Percentiles rank a stretch among this genome's conserved stretches.
phyloP scores from a whole-genome alignment of 2,329 filamentous ascomycete species.

The Tympanopsis confertula region DNA sequence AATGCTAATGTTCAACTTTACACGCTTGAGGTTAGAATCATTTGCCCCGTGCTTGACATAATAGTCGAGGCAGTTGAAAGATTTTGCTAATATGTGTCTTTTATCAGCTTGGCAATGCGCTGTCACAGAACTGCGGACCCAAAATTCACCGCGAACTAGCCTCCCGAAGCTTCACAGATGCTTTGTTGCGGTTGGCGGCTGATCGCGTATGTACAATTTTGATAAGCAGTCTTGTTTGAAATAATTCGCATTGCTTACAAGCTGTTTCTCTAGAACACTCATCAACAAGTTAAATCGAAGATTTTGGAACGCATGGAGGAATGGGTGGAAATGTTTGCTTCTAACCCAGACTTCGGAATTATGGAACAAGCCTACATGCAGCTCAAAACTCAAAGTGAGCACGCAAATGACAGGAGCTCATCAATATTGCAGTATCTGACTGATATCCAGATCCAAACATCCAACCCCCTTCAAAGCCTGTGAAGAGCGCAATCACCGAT shows the following conservation, averaged over 20 bases:
- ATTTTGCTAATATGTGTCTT: constrained; percentile 5
- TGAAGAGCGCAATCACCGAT: constrained; percentile 84
- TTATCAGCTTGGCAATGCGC: constrained; percentile 66
- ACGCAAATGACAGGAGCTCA: too few species aligned
- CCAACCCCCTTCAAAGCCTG: constrained; percentile 81
- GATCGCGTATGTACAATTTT: constrained; percentile 95
- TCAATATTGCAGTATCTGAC: too few species aligned
- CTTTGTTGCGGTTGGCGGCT: constrained; percentile 76
- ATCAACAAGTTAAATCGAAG: constrained; percentile 92
- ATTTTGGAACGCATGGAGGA: constrained; percentile 93
- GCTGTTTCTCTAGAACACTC: too few species aligned
- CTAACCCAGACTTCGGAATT: constrained; percentile 82
- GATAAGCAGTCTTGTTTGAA: too few species aligned
- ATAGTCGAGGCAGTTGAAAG: constrained; percentile 1
- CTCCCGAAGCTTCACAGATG: constrained; percentile 87
- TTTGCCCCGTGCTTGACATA: neutral
- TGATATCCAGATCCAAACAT: constrained; percentile 72
- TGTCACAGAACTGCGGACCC: constrained; percentile 83
- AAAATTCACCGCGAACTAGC: constrained; percentile 81
- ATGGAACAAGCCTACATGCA: constrained; percentile 93
- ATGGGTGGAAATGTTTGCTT: constrained; percentile 89
- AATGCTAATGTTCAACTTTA: constrained; percentile 96
- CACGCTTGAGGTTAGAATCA: constrained; percentile 56
- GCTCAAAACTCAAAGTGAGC: too few species aligned
- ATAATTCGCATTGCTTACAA: too few species aligned